A percentile compares a stretch with the other conserved stretches of the same genome.
Evolutionary conservation across 345 rosid genomes (phyloP).

Genomic region (Clarkia xantiana): DNA sequence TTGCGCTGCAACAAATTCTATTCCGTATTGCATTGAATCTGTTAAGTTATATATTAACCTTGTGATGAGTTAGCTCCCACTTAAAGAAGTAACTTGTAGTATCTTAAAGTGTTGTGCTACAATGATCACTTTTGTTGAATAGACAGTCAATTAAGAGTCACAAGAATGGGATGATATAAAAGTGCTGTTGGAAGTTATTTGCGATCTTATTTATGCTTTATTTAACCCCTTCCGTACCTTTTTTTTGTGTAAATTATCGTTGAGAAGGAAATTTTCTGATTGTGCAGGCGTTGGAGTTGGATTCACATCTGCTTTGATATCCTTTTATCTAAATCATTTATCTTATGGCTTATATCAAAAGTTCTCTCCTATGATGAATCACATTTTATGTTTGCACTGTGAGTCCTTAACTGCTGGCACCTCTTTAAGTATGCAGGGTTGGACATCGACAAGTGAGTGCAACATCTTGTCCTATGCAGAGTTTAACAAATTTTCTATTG

Average conservation of each 20-base stretch:
- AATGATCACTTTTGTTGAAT: no score
- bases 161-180: no score
- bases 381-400: conserved; percentile 14
- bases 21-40: no score
- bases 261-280: conserved; percentile 13
- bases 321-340: conserved; percentile 29
- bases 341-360: not conserved
- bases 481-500: conserved; percentile 5
- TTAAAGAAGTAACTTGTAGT: no score
- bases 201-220: no score
- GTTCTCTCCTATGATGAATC: not conserved
- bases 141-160: no score
- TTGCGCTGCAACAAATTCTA: no score
- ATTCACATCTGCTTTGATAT: conserved; percentile 90
- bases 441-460: conserved; percentile 93
- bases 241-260: conserved; percentile 1
- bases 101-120: no score
- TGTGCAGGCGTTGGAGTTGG: conserved; percentile 94
- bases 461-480: conserved; percentile 2
- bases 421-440: conserved; percentile 97
- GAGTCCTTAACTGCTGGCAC: conserved; percentile 68
- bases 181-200: no score
- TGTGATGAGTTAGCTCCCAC: no score
- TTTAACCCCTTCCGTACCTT: not conserved
- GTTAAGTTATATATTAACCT: no score